Conservation (phyloP, 1,284 basidiomycete genomes). For the Melampsora americana region DNA sequence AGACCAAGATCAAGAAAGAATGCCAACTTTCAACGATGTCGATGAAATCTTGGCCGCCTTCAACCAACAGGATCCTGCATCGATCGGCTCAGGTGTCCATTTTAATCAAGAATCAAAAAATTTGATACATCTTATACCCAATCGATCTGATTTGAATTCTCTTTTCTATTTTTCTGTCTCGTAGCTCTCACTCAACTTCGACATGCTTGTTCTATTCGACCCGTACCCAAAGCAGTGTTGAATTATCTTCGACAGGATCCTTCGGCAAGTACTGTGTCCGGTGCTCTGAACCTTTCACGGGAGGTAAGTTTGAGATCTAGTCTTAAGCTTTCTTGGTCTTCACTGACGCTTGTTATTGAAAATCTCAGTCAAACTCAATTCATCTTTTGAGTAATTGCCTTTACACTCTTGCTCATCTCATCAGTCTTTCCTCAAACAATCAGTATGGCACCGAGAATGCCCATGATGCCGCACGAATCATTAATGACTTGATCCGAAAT, state of each 20-base stretch:
- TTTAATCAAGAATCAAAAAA: not conserved
- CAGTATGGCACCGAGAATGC: constrained; percentile 10
- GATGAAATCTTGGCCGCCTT: constrained; percentile 24
- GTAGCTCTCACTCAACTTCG: constrained; percentile 38
- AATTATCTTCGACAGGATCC: constrained; percentile 37
- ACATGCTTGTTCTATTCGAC: constrained; percentile 20
- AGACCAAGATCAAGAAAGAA: not conserved
- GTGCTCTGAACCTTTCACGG: constrained; percentile 37
- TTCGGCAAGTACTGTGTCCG: constrained; percentile 31
- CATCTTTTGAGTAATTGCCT: constrained; percentile 41
- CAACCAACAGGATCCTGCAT: constrained; percentile 20
- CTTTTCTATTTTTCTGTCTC: not conserved
- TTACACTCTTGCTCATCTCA: constrained; percentile 37
- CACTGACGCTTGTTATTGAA: constrained; percentile 1
- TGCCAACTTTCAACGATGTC: not conserved
- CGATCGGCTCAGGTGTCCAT: constrained; percentile 30
- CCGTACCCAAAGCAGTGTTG: constrained; percentile 20
- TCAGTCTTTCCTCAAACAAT: constrained; percentile 13
- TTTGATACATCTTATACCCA: not conserved
- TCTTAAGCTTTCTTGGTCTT: not conserved
- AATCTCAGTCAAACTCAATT: constrained; percentile 38
- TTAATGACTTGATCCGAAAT: constrained; percentile 34
- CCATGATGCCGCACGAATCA: constrained; percentile 32
- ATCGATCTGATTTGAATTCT: constrained; percentile 8
- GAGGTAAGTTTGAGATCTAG: constrained; percentile 10